Conservation (phyloP, 805 yeast species). For the Candida nonsorbophila region DNA sequence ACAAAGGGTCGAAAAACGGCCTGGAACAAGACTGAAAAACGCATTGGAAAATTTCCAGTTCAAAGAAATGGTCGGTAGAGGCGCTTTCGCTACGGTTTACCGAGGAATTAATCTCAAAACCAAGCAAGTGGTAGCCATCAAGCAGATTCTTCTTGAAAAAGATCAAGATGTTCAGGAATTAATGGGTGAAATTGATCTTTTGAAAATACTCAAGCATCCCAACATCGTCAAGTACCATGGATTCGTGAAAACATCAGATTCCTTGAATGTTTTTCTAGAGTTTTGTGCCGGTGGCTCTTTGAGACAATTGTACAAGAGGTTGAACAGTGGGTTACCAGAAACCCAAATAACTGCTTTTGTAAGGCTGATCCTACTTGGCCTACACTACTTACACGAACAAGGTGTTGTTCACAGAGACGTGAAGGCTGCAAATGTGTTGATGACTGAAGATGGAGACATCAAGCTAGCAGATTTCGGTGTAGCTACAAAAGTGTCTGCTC, state of each 20-base stretch:
- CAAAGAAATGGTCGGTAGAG: constrained; percentile 71
- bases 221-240: constrained; percentile 68
- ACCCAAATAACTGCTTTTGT: constrained; percentile 44
- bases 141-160: constrained; percentile 61
- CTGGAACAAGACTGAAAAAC: constrained; percentile 30
- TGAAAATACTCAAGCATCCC: constrained; percentile 59
- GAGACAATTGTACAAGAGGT: constrained; percentile 42
- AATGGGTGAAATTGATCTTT: constrained; percentile 65
- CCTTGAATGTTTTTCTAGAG: constrained; percentile 60
- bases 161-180: constrained; percentile 38
- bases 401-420: constrained; percentile 84
- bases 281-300: constrained; percentile 61
- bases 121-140: constrained; percentile 69
- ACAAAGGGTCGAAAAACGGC: constrained; percentile 42
- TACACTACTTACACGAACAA: constrained; percentile 61
- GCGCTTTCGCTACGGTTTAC: constrained; percentile 88
- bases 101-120: constrained; percentile 65
- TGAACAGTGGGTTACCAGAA: constrained; percentile 54
- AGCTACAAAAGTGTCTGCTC: constrained; percentile 54
- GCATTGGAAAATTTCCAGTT: constrained; percentile 48
- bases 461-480: constrained; percentile 96
- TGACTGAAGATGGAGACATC: constrained; percentile 60
- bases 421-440: constrained; percentile 84
- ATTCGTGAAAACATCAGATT: constrained; percentile 48
- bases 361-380: constrained; percentile 52